These are phyloP conservation scores for Lodderomyces jiufengensis DNA, from an alignment of 1,139 yeast genomes.

Conservation along the genomic window DNA sequence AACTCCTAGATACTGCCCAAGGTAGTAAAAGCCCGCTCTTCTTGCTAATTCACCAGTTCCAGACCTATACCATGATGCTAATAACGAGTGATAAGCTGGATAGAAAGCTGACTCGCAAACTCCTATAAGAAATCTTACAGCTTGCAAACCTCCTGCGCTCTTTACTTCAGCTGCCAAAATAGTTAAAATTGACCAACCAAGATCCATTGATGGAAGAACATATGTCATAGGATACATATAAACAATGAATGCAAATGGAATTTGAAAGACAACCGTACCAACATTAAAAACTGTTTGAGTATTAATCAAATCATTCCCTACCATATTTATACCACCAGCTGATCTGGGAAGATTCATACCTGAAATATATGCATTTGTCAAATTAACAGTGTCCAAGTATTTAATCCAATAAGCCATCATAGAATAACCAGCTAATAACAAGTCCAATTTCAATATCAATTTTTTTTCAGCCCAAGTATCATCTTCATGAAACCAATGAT, in stretches of 20 bases:
- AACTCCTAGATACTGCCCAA: constrained; percentile 59
- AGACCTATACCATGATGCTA: constrained; percentile 58
- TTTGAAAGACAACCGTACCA: constrained; percentile 58
- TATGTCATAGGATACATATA: constrained; percentile 51
- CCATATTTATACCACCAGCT: constrained; percentile 55
- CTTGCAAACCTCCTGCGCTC: constrained; percentile 48
- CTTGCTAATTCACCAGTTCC: constrained; percentile 52
- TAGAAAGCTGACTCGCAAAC: constrained; percentile 61
- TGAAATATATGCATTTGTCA: constrained; percentile 67
- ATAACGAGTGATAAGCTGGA: constrained; percentile 56
- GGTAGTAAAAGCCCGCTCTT: constrained; percentile 58
- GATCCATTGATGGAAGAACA: constrained; percentile 55
- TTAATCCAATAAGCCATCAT: constrained; percentile 70
- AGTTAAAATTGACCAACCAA: constrained; percentile 67
- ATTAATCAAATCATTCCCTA: constrained; percentile 63
- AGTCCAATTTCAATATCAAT: constrained; percentile 58
- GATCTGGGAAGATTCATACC: constrained; percentile 35
- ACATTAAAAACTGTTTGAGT: constrained; percentile 56
- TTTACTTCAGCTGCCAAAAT: constrained; percentile 48
- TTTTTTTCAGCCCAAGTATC: constrained; percentile 54
- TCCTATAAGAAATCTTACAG: constrained; percentile 58
- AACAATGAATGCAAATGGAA: constrained; percentile 44
- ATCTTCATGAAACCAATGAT: constrained; percentile 59
- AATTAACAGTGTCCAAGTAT: constrained; percentile 58
- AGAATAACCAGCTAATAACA: constrained; percentile 56